Percentiles rank a stretch among this genome's conserved stretches.
These are phyloP conservation scores for Sisymbrium irio DNA, from an alignment of 345 rosid genomes.

Conservation along the genomic window DNA sequence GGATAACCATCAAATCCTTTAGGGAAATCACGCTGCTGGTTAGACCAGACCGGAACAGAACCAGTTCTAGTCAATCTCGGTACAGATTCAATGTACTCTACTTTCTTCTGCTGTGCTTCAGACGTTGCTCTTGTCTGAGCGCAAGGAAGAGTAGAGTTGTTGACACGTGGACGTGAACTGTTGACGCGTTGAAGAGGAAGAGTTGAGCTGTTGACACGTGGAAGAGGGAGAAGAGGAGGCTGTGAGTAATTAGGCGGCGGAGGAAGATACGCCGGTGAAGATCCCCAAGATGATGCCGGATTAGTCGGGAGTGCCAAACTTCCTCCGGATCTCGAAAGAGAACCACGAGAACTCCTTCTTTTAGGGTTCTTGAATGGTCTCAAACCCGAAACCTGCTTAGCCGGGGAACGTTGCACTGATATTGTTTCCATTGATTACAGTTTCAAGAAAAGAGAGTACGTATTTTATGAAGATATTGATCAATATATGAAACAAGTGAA, in stretches of 20 bases:
- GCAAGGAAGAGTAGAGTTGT: constrained; percentile 15
- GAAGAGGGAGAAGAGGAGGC: constrained; percentile 76
- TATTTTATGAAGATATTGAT: neutral
- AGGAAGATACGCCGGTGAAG: constrained; percentile 28
- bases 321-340: constrained; percentile 39
- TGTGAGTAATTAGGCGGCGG: constrained; percentile 38
- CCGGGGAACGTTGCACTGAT: constrained; percentile 35
- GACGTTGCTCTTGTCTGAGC: neutral
- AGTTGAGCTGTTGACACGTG: constrained; percentile 40
- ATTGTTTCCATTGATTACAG: constrained; percentile 43
- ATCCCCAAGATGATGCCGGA: constrained; percentile 22
- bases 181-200: constrained; percentile 38
- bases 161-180: constrained; percentile 33
- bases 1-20: constrained; percentile 39
- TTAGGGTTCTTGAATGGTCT: constrained; percentile 44
- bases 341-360: constrained; percentile 36
- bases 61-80: constrained; percentile 28
- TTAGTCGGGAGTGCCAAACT: constrained; percentile 37
- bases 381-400: constrained; percentile 39
- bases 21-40: constrained; percentile 50
- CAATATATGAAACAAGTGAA: neutral
- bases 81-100: neutral
- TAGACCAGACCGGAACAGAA: constrained; percentile 28
- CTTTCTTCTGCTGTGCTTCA: constrained; percentile 15
- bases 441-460: neutral